phyloP scores from a whole-genome alignment of 2,329 filamentous ascomycete species.

The Botrytis byssoidea region DNA sequence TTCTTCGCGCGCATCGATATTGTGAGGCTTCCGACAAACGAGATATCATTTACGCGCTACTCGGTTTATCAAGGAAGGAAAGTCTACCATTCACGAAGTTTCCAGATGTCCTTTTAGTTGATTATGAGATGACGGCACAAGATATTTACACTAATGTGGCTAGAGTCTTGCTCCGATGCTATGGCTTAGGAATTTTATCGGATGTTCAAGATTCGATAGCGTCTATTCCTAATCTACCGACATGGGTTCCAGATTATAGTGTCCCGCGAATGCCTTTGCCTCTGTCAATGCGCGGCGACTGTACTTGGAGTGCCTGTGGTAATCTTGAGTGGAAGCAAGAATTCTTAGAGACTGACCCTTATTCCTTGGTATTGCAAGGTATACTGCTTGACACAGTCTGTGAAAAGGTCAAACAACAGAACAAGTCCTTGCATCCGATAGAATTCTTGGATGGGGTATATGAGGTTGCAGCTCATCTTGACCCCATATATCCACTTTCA shows the following conservation, averaged over 20 bases:
- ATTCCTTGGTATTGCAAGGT: constrained; percentile 3
- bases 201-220: constrained; percentile 12
- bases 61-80: constrained; percentile 2
- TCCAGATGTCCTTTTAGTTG: neutral
- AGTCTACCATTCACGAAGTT: constrained; percentile 8
- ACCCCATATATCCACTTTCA: constrained; percentile 10
- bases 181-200: constrained; percentile 9
- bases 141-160: constrained; percentile 6
- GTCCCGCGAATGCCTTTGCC: neutral
- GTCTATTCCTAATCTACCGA: constrained; percentile 9
- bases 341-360: neutral
- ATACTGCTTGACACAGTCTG: neutral
- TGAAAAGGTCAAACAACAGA: constrained; percentile 1
- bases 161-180: neutral
- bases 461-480: neutral
- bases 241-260: constrained; percentile 19
- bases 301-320: constrained; percentile 7
- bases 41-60: constrained; percentile 11
- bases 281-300: constrained; percentile 13
- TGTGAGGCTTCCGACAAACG: constrained; percentile 13
- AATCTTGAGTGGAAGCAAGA: neutral
- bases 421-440: neutral
- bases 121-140: neutral
- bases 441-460: constrained; percentile 5
- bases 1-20: neutral